These are phyloP conservation scores for Apostasia ramifera DNA, from an alignment of 106 monocot genomes.

Conservation along the genomic window DNA sequence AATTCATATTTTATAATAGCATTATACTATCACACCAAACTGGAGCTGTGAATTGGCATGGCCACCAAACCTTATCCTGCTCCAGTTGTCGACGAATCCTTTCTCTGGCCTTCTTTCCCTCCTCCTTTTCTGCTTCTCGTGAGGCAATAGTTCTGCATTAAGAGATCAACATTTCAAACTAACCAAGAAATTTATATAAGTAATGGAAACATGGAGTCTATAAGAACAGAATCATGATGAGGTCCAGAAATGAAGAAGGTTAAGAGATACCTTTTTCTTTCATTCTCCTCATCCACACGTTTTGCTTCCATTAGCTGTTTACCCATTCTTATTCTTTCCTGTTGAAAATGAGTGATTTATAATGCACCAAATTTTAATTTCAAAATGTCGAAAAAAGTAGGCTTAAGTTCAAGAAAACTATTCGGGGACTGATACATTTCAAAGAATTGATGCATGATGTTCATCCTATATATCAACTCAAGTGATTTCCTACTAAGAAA, in stretches of 20 bases:
- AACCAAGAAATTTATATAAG: background rate
- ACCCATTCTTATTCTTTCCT: slow-evolving; percentile 64
- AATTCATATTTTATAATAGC: too few species aligned
- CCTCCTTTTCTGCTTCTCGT: slow-evolving; percentile 58
- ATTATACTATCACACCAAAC: too few species aligned
- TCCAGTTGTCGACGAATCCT: slow-evolving; percentile 54
- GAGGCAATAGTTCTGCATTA: slow-evolving; percentile 44
- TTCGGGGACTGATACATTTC: too few species aligned
- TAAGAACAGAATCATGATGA: background rate
- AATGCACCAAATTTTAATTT: too few species aligned
- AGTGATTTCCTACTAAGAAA: too few species aligned
- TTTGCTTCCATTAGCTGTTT: slow-evolving; percentile 72
- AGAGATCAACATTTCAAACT: background rate
- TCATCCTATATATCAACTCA: too few species aligned
- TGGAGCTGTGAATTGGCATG: too few species aligned
- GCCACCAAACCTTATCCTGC: slow-evolving; percentile 59
- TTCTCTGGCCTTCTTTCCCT: slow-evolving; percentile 77
- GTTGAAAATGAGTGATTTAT: background rate
- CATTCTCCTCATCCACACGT: slow-evolving; percentile 53
- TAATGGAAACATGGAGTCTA: background rate
- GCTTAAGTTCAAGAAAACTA: too few species aligned
- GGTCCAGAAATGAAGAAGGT: background rate
- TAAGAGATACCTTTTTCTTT: slow-evolving; percentile 59
- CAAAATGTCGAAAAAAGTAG: too few species aligned
- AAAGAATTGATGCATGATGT: too few species aligned